phyloP scores from a whole-genome alignment of 208 protist genomes.

The Trypanosoma congolense region DNA sequence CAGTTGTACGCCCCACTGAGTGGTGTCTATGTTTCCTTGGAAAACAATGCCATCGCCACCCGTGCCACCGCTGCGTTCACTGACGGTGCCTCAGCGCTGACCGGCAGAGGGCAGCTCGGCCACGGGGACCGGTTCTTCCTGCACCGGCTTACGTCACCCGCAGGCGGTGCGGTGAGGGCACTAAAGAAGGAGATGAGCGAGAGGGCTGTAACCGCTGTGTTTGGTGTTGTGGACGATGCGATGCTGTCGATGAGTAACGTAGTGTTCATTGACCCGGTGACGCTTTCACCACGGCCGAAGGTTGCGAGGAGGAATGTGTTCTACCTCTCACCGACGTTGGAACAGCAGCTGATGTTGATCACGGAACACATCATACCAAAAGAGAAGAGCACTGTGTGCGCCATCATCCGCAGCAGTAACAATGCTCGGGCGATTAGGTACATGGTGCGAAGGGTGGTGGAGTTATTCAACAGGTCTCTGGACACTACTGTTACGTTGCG shows the following conservation, averaged over 20 bases:
- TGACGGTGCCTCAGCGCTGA: too few species aligned
- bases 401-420: slow-evolving; percentile 3
- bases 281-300: neutral
- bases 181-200: neutral
- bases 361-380: neutral
- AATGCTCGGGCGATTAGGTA: neutral
- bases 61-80: too few species aligned
- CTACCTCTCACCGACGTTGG: slow-evolving; percentile 5
- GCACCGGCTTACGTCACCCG: neutral
- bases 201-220: neutral
- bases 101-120: too few species aligned
- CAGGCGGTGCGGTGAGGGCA: neutral
- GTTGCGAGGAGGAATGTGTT: neutral
- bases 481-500: neutral
- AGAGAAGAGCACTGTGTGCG: neutral
- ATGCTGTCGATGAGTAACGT: neutral
- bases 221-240: slow-evolving; percentile 3
- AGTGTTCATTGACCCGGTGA: slow-evolving; percentile 9
- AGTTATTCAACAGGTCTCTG: slow-evolving; percentile 14
- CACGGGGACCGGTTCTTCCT: neutral
- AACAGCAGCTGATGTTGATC: slow-evolving; percentile 8
- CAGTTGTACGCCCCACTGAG: too few species aligned
- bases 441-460: neutral
- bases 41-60: too few species aligned
- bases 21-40: too few species aligned